Base-by-base conservation (phyloP, 306 rosid species). In the Arachis hypogaea region DNA sequence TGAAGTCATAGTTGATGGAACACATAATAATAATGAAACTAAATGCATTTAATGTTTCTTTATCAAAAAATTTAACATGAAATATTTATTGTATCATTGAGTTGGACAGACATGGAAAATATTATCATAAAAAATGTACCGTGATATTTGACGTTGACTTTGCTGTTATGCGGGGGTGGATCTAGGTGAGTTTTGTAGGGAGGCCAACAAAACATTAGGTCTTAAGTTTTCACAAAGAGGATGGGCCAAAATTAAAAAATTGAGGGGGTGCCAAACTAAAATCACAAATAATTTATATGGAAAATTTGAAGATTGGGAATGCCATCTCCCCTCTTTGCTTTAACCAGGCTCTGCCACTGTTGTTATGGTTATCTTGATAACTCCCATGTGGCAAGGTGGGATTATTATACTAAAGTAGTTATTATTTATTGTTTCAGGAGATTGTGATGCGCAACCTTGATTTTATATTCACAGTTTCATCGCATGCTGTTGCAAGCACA, bases 381-480 rank as follows among this genome's bases (percentile, higher is more conserved):
- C 9, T 59, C 63, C 54, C 41, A 41, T 6, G 12, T 72, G 70
- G 30, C 63, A 66, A 51, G 54, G 61, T 78, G 59, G 33, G 12
- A 7, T 70, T 42, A 36, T 69, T 82, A 77, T 70, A 56, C 65
- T 70, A 16, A 81, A 58, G 59, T 65, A 41, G 61, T 47, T 58
- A 8, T 30, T 64, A 9, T 70, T 70, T 59, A 65, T 59, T 68
- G 75, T 78, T 63, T 76, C 97, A 93, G 98, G 97, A 89, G 4
- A 86, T 94, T 73, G 95, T 84, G 40, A 80, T 94, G 71, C 90
- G 93, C 78, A 94, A 94, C 85, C 94, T 89, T 72, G 97, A 94
- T 75, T 92, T 91, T 36, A 79, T 89, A 69, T 88, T 91, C 45
- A 77, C 85, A 2, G 88, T 89, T 79, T 88, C 98, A 33, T 62